These are phyloP conservation scores for Verticillium albo-atrum DNA, from an alignment of 2,329 filamentous ascomycete species.

Conservation along the genomic window DNA sequence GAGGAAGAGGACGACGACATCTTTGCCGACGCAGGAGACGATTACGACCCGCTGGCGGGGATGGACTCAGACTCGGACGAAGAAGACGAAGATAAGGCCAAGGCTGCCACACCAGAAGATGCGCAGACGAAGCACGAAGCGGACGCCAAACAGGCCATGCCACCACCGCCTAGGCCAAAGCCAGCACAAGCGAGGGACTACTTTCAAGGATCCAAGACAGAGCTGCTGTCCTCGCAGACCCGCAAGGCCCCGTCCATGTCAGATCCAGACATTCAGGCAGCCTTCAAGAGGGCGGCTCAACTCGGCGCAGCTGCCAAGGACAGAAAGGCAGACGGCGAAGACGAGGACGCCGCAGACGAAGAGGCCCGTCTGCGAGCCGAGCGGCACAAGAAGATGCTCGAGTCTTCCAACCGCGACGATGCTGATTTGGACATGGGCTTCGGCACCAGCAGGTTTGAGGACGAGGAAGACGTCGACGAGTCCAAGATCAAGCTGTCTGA, in stretches of 20 bases:
- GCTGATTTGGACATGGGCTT: constrained; percentile 95
- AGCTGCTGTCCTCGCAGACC: constrained; percentile 47
- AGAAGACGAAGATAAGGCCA: constrained; percentile 37
- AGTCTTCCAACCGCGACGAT: constrained; percentile 71
- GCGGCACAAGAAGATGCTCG: constrained; percentile 69
- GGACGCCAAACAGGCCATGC: constrained; percentile 30
- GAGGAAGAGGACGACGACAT: constrained; percentile 58
- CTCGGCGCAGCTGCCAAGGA: constrained; percentile 44
- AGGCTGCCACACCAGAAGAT: constrained; percentile 24
- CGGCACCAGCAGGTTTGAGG: constrained; percentile 79
- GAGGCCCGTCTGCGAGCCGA: constrained; percentile 56
- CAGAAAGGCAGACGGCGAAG: constrained; percentile 26
- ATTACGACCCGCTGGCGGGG: constrained; percentile 63
- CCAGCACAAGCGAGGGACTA: constrained; percentile 49
- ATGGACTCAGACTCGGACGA: constrained; percentile 43
- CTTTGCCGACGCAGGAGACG: constrained; percentile 61
- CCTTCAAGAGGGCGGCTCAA: constrained; percentile 77
- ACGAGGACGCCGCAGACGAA: constrained; percentile 34
- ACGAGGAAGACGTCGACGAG: constrained; percentile 77
- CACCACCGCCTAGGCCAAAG: constrained; percentile 39
- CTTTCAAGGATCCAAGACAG: constrained; percentile 55
- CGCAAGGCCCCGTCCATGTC: constrained; percentile 52
- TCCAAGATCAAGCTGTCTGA: constrained; percentile 62
- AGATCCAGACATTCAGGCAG: constrained; percentile 77
- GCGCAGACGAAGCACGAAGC: constrained; percentile 13